Conservation (phyloP, 257 asterid genomes). For the Coffea eugenioides region DNA sequence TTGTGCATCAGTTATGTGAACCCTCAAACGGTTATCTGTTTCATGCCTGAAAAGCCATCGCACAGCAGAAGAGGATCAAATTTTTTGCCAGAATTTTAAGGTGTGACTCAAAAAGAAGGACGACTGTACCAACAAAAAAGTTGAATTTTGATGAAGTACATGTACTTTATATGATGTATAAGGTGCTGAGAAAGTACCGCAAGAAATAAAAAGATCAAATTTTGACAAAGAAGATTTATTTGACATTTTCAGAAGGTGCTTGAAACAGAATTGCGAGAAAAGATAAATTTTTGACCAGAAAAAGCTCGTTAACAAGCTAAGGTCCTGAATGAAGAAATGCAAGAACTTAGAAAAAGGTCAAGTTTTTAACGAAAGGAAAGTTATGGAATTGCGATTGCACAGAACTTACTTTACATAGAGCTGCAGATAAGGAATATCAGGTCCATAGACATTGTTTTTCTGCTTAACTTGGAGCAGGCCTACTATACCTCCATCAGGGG, state of each 20-base stretch:
- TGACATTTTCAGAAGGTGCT: not conserved
- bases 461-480: conserved; percentile 80
- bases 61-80: not conserved
- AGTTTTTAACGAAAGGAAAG: not conserved
- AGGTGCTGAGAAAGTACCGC: not conserved
- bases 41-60: conserved; percentile 55
- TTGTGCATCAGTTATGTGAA: conserved; percentile 80
- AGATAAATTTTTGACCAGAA: conserved; percentile 10
- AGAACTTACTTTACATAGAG: conserved; percentile 77
- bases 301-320: not conserved
- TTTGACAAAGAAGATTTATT: too few species aligned
- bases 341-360: not conserved
- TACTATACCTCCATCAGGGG: conserved; percentile 70
- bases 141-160: not conserved
- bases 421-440: conserved; percentile 79
- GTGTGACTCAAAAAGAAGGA: not conserved
- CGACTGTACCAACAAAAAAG: not conserved
- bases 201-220: not conserved
- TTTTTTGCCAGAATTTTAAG: not conserved
- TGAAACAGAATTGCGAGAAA: not conserved
- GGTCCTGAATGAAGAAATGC: not conserved
- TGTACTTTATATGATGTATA: not conserved
- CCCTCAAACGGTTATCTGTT: conserved; percentile 68
- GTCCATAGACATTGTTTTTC: conserved; percentile 66
- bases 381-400: not conserved